These are phyloP conservation scores for Hirschioporus abietinus DNA, from an alignment of 768 basidiomycete species.

Conservation along the genomic window DNA sequence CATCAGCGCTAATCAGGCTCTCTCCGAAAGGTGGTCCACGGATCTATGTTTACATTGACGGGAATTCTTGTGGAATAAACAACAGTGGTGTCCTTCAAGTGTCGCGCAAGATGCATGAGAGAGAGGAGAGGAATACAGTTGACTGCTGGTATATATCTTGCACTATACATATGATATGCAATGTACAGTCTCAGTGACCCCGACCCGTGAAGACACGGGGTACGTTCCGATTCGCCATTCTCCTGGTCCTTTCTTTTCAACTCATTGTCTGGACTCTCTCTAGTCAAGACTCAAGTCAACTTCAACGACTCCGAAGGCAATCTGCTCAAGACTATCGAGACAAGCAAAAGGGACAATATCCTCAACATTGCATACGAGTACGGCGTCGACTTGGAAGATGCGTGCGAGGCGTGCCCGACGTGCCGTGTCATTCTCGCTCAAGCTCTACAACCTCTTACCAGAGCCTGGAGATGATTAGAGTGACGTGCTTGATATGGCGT, in stretches of 20 bases:
- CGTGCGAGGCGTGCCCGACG: slow-evolving; percentile 98
- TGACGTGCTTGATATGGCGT: slow-evolving; percentile 97
- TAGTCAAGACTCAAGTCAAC: slow-evolving; percentile 66
- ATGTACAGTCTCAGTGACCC: background rate
- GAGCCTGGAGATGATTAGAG: slow-evolving; percentile 98
- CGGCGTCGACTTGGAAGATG: slow-evolving; percentile 97
- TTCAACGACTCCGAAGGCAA: slow-evolving; percentile 87
- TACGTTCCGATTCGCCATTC: slow-evolving; percentile 23
- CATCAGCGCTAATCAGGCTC: background rate
- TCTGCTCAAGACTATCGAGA: slow-evolving; percentile 80
- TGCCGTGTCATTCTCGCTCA: slow-evolving; percentile 89
- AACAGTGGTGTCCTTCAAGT: background rate
- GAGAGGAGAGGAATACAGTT: slow-evolving; percentile 7
- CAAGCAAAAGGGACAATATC: slow-evolving; percentile 90
- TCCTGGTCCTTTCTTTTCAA: background rate
- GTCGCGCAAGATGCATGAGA: background rate
- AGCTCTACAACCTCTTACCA: slow-evolving; percentile 80
- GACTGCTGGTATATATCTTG: slow-evolving; percentile 6
- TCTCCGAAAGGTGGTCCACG: background rate
- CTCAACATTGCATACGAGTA: slow-evolving; percentile 90
- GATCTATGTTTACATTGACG: too few species aligned
- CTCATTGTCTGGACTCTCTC: slow-evolving; percentile 8
- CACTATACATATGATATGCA: background rate
- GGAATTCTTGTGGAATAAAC: too few species aligned
- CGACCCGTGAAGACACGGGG: slow-evolving; percentile 50